Percentiles rank a stretch among this genome's conserved stretches.
These are phyloP conservation scores for Trichoderma asperellum DNA, from an alignment of 2,329 filamentous ascomycete genomes.

Conservation along the genomic window DNA sequence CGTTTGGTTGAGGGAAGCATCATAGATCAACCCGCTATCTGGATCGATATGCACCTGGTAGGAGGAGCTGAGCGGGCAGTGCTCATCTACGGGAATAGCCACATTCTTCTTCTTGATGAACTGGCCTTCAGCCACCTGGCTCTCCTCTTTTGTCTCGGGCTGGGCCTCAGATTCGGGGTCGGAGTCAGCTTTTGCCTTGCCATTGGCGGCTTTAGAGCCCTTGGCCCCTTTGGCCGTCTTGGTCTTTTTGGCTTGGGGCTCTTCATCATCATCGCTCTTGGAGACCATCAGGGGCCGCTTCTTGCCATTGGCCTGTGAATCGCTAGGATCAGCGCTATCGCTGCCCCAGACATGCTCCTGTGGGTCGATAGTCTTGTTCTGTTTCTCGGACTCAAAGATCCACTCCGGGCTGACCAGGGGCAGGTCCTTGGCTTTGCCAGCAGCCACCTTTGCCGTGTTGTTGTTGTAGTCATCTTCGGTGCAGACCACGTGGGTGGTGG, in stretches of 20 bases:
- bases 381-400: constrained; percentile 59
- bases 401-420: constrained; percentile 64
- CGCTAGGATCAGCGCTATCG: constrained; percentile 31
- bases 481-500: constrained; percentile 62
- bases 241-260: constrained; percentile 24
- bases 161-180: constrained; percentile 46
- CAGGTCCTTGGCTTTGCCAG: constrained; percentile 52
- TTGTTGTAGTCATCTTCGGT: constrained; percentile 56
- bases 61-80: constrained; percentile 42
- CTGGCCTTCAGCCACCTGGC: constrained; percentile 48
- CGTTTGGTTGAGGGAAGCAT: constrained; percentile 79
- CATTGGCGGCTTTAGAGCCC: constrained; percentile 39
- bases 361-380: constrained; percentile 34
- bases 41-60: constrained; percentile 67
- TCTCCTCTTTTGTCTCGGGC: constrained; percentile 41
- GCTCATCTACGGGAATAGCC: constrained; percentile 56
- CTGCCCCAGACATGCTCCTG: constrained; percentile 38
- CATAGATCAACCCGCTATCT: constrained; percentile 67
- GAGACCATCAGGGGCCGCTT: constrained; percentile 32
- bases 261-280: constrained; percentile 22
- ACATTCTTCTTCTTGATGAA: constrained; percentile 52
- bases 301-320: constrained; percentile 32
- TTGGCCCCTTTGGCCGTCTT: constrained; percentile 33
- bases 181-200: constrained; percentile 32
- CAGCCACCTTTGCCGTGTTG: constrained; percentile 55